Conservation (phyloP, 768 basidiomycete species). For the Serendipita sp. region DNA sequence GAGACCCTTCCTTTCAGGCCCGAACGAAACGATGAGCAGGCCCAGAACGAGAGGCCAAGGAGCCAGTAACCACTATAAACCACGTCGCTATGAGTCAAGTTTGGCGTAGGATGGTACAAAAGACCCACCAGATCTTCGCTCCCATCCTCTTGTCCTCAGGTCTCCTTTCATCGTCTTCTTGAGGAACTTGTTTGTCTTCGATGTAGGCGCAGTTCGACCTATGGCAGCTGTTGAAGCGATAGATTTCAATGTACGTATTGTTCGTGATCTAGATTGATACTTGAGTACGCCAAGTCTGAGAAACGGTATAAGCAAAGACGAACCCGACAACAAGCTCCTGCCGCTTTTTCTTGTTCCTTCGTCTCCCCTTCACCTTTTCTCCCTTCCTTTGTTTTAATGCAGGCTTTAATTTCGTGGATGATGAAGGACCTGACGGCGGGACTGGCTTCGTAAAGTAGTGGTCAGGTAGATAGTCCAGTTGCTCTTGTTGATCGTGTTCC, state of each 20-base stretch:
- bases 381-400: neutral
- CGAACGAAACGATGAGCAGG: constrained; percentile 2
- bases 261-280: neutral
- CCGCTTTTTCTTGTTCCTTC: neutral
- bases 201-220: neutral
- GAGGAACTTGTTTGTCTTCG: neutral
- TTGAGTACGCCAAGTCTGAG: neutral
- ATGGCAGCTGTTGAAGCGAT: neutral
- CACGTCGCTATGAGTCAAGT: neutral
- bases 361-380: neutral
- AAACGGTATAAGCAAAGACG: neutral
- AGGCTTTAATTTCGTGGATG: neutral
- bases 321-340: neutral
- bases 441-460: neutral
- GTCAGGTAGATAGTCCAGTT: neutral
- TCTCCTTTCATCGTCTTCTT: neutral
- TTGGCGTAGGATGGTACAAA: too few relatives aligned
- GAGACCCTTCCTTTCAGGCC: neutral
- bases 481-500: neutral
- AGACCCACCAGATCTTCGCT: neutral
- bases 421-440: neutral
- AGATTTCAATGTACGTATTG: neutral
- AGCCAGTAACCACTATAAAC: neutral
- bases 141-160: neutral
- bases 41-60: neutral